Conservation (phyloP, 257 asterid genomes). For the Petunia axillaris region DNA sequence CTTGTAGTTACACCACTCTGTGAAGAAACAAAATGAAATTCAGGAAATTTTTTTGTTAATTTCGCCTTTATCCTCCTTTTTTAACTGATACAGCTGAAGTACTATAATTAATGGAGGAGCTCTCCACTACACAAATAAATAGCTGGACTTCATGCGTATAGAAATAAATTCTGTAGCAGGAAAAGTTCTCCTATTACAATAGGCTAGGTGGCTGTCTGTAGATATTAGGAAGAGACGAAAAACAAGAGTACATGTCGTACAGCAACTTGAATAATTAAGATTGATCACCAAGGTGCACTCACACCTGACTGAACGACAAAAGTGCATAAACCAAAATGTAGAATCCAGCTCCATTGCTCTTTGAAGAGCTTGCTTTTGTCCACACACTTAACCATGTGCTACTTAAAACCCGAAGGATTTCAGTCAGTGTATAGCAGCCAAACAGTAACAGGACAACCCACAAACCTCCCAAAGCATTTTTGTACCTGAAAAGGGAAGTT, state of each 20-base stretch:
- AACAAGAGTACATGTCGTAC: background rate
- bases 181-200: conserved; percentile 8
- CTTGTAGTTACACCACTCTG: background rate
- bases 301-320: conserved; percentile 64
- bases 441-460: conserved; percentile 79
- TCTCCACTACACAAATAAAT: conserved; percentile 16
- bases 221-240: conserved; percentile 3
- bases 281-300: conserved; percentile 21
- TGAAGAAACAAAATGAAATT: conserved; percentile 12
- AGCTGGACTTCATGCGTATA: background rate
- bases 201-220: background rate
- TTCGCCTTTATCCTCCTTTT: background rate
- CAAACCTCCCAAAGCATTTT: conserved; percentile 78
- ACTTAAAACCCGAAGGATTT: conserved; percentile 77
- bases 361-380: conserved; percentile 73
- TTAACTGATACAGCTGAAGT: background rate
- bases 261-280: conserved; percentile 14
- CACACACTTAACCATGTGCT: conserved; percentile 95
- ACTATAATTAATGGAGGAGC: conserved; percentile 15
- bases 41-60: background rate
- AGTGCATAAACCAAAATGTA: conserved; percentile 78
- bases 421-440: conserved; percentile 64
- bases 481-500: conserved; percentile 53
- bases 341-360: conserved; percentile 58
- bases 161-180: background rate